These are phyloP conservation scores for Trichoderma sp. DNA, from an alignment of 2,329 filamentous ascomycete species.

Conservation along the genomic window DNA sequence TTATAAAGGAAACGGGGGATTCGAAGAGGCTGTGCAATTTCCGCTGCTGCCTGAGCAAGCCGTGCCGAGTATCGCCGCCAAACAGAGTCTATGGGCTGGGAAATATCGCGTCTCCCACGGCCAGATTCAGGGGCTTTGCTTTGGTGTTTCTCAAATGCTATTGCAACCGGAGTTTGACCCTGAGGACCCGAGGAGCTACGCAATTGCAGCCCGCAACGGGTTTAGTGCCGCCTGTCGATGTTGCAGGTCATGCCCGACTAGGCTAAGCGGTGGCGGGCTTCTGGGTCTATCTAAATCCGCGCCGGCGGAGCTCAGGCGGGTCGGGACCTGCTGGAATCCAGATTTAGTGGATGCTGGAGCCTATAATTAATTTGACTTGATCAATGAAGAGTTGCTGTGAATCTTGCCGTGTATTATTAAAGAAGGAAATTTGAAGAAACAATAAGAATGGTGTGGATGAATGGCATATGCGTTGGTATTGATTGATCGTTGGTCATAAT, in stretches of 20 bases:
- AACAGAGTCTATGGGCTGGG: neutral
- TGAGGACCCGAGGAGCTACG: conserved; percentile 4
- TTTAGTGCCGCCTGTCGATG: neutral
- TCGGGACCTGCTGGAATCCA: neutral
- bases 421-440: neutral
- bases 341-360: neutral
- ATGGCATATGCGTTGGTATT: neutral
- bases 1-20: neutral
- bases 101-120: conserved; percentile 1
- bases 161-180: conserved; percentile 19
- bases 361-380: neutral
- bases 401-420: neutral
- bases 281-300: neutral
- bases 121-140: conserved; percentile 19
- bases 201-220: neutral
- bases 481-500: no score
- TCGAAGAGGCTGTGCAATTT: neutral
- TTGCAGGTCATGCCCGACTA: conserved; percentile 2
- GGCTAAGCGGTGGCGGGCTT: neutral
- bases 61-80: neutral
- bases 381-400: neutral
- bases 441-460: neutral
- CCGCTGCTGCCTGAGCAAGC: neutral
- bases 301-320: neutral
- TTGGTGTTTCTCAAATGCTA: conserved; percentile 11